Base-by-base conservation (phyloP, 495 filamentous ascomycete genomes). In the Penicillium paradoxum region DNA sequence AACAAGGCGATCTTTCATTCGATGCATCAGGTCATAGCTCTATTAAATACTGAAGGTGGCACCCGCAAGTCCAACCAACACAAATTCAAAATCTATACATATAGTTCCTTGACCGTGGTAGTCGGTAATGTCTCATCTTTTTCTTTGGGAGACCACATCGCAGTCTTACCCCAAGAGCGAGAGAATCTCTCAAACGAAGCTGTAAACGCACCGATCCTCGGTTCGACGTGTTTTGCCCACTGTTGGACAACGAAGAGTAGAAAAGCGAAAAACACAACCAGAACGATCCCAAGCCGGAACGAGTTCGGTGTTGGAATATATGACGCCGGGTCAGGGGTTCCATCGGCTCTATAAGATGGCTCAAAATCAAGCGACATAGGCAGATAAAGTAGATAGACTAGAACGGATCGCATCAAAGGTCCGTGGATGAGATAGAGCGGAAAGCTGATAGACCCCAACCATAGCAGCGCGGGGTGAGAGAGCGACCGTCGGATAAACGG, bases 381-480 rank as follows among this genome's bases (percentile, higher is more conserved):
- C 9, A 49, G 18, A 32, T 55, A 55, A n/a, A 55, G 18, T n/a
- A 55, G 45, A 15, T 55, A 55, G 7, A 55, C 53, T 7, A 64
- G 27, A 4, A 61, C 52, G 0, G 60, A 57, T 18, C 60, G 54
- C 24, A 64, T 64, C 1, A 61, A 30, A 3, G 58, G 54, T 13
- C 54, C 51, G 41, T 61, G 60, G 13, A 64, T 8, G 1, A 64
- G 45, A 34, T 64, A 64, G 4, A 64, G 38, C 1, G 60, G 58
- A 39, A 64, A 64, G 14, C 52, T 57, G 14, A 64, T 56, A 0
- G 48, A 51, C 6, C 60, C 60, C 5, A 64, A 15, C 40, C 54
- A 64, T 10, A 54, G 43, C 29, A 64, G 37, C 13, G 53, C 21
- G 0, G 51, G 57, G 6, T 40, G 29, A 5, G 60, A 53, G 6